phyloP scores from a whole-genome alignment of 2,329 filamentous ascomycete species.

The Exophiala viscosa region DNA sequence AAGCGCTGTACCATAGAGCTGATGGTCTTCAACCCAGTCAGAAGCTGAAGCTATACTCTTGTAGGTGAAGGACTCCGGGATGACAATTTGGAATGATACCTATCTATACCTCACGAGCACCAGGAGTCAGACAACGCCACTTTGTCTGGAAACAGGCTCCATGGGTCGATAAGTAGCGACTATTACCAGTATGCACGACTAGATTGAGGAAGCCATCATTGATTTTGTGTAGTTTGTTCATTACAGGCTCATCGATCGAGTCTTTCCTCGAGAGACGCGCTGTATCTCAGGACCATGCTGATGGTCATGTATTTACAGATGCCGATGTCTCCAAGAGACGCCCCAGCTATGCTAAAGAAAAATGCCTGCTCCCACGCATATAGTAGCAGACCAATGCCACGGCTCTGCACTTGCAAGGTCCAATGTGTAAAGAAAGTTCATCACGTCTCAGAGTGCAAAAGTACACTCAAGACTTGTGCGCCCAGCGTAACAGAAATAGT shows the following conservation, averaged over 20 bases:
- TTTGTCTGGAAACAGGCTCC: no score
- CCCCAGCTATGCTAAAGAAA: constrained; percentile 16
- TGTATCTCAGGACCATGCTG: constrained; percentile 18
- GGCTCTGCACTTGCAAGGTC: background rate
- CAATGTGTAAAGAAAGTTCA: constrained; percentile 9
- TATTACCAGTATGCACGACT: background rate
- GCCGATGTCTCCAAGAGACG: constrained; percentile 4
- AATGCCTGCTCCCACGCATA: background rate
- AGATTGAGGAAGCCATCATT: background rate
- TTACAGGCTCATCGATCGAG: constrained; percentile 14
- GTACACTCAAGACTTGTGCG: constrained; percentile 4
- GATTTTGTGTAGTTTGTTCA: background rate
- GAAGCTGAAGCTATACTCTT: no score
- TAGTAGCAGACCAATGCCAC: background rate
- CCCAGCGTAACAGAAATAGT: background rate
- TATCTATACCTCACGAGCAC: no score
- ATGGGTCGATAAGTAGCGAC: no score
- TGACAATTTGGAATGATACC: no score
- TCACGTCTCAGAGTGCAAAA: constrained; percentile 10
- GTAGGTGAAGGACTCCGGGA: no score
- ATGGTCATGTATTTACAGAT: constrained; percentile 23
- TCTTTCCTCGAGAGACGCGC: constrained; percentile 8
- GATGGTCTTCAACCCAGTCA: no score
- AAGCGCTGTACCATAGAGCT: no score
- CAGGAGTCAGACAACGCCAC: no score